A percentile compares a stretch with the other conserved stretches of the same genome.
These are phyloP conservation scores for Candida hispaniensis DNA, from an alignment of 805 yeast species.

Conservation along the genomic window DNA sequence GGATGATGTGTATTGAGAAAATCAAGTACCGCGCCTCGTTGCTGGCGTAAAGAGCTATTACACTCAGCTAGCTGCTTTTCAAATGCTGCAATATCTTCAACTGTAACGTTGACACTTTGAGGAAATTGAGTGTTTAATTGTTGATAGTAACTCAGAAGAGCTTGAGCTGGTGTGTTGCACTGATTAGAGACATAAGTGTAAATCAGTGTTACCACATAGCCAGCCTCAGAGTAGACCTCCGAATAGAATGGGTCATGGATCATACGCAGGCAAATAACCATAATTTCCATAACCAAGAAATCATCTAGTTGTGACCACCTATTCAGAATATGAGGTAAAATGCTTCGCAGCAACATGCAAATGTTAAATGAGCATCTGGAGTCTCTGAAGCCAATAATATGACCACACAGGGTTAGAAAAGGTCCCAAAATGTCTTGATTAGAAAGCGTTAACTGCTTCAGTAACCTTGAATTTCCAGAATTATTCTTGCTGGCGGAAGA, in stretches of 20 bases:
- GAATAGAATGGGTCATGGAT: conserved; percentile 64
- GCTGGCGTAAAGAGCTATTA: conserved; percentile 57
- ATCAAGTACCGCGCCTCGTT: conserved; percentile 67
- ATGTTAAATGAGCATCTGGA: conserved; percentile 89
- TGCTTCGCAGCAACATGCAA: conserved; percentile 63
- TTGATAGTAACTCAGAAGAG: conserved; percentile 30
- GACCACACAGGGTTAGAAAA: conserved; percentile 60
- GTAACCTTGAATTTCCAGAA: conserved; percentile 28
- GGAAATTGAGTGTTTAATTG: conserved; percentile 6
- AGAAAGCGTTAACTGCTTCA: conserved; percentile 55
- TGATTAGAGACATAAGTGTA: conserved; percentile 31
- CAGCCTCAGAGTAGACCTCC: conserved; percentile 86
- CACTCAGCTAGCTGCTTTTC: conserved; percentile 54
- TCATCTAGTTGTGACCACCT: conserved; percentile 68
- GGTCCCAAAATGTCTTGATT: conserved; percentile 65
- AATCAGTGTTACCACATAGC: conserved; percentile 72
- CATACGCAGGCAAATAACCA: conserved; percentile 57
- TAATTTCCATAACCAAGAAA: conserved; percentile 51
- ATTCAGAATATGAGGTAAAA: conserved; percentile 56
- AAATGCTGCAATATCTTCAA: conserved; percentile 50
- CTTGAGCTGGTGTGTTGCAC: conserved; percentile 42
- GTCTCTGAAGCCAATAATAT: conserved; percentile 72
- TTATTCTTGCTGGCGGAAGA: conserved; percentile 24
- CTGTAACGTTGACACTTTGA: conserved; percentile 29
- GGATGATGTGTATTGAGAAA: conserved; percentile 55